Evolutionary conservation across 345 rosid species (phyloP), one percentile per base, ranked within the genome.

Genomic region (Citrus inodora): DNA sequence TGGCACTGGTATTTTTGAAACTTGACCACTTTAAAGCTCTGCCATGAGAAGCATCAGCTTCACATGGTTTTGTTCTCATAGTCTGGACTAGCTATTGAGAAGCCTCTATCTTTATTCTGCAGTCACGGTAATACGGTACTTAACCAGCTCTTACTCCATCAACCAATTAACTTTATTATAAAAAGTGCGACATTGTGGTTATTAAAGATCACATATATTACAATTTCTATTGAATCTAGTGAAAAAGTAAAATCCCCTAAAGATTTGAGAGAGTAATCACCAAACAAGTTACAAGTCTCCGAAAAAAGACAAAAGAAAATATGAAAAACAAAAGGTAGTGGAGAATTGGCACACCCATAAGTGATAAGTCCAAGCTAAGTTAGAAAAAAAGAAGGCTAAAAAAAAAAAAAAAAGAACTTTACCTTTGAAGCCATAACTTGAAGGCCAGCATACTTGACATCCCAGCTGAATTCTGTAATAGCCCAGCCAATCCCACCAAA

Each of bases 381-480:
- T 53, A 17, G 22, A 19, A 53, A 53, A 51, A 51, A 14, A 48
- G 5, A 48, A 14, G 55, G 4, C 16, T 7, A 14, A 48, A 48
- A 16, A 11, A 48, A 46, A 4, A 4, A 14, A 14, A 17, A 17
- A 5, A 51, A 4, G 2, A 17, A 53, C 58, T 53, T 53, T 53
- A 53, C 58, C 58, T 53, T 53, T 53, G 98, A 89, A 56, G 95
- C 94, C 48, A 91, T 80, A 63, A 94, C 68, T 70, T 95, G 99
- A 79, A 96, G 75, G 11, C 95, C 99, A 65, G 97, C 94, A 65
- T 86, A 94, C 84, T 96, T 96, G 24, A 96, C 98, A 85, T 96
- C 99, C 99, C 99, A 96, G 81, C 99, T 96, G 83, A 96, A 96
- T 80, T 96, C 98, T 1, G 96, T 81, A 56, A 96, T 92, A 81